A percentile compares a stretch with the other conserved stretches of the same genome.
phyloP scores from a whole-genome alignment of 169 alveolate genomes.

The Eimeria tenella region DNA sequence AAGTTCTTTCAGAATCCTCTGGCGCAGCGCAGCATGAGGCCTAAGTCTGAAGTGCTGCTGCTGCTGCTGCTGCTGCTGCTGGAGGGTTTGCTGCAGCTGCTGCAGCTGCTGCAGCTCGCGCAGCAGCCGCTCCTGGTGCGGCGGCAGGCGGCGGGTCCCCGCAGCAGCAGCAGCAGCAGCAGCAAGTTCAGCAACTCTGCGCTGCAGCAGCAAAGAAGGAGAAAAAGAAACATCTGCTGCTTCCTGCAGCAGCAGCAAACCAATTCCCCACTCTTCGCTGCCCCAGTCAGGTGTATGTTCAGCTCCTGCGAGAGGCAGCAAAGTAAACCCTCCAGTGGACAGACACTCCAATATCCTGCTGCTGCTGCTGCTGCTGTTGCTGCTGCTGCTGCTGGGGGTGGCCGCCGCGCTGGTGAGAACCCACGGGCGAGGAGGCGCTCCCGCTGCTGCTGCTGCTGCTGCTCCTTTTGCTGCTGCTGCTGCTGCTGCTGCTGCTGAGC shows the following conservation, averaged over 20 bases:
- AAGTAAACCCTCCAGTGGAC: slow-evolving; percentile 15
- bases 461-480: background rate
- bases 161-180: background rate
- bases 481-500: slow-evolving; percentile 34
- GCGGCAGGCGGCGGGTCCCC: background rate
- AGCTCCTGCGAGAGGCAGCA: slow-evolving; percentile 43
- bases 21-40: background rate
- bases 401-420: background rate
- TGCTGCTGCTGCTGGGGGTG: background rate
- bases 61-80: slow-evolving; percentile 48
- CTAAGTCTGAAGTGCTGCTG: slow-evolving; percentile 31
- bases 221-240: background rate
- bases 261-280: slow-evolving; percentile 25
- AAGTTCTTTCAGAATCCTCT: background rate
- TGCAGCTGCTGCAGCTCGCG: background rate
- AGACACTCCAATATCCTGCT: slow-evolving; percentile 31
- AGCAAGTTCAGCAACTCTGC: background rate
- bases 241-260: slow-evolving; percentile 45
- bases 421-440: slow-evolving; percentile 25
- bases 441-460: slow-evolving; percentile 34
- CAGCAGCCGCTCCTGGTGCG: slow-evolving; percentile 18
- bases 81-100: background rate
- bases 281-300: slow-evolving; percentile 35
- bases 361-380: slow-evolving; percentile 49
- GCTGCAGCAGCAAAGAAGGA: slow-evolving; percentile 28